Evolutionary conservation across 305 asterid species (phyloP).

Genomic region (Fraxinus latifolia): DNA sequence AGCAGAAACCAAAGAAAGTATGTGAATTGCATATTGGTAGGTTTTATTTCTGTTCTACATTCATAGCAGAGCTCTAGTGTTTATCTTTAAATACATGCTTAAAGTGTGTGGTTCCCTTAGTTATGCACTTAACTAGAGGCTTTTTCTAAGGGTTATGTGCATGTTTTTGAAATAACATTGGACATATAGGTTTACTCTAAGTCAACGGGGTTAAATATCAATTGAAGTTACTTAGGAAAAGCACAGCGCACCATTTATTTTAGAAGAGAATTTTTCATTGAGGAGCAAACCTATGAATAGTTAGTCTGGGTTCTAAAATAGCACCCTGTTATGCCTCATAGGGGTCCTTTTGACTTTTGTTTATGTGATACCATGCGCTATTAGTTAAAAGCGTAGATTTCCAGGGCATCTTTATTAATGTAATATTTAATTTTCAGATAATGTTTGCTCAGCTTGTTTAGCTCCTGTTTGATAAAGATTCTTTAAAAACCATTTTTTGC

Average conservation of each 20-base stretch:
- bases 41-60: background rate
- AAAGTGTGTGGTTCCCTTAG: background rate
- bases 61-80: background rate
- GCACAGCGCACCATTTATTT: background rate
- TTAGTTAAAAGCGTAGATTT: background rate
- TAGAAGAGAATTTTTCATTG: background rate
- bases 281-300: background rate
- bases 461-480: background rate
- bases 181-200: conserved; percentile 5
- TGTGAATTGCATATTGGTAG: background rate
- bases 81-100: background rate
- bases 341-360: background rate
- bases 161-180: background rate
- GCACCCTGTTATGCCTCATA: background rate
- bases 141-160: background rate
- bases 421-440: background rate
- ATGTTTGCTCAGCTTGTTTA: background rate
- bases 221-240: background rate
- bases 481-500: background rate
- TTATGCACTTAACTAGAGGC: background rate
- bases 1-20: background rate
- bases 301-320: background rate
- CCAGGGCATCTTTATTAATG: background rate
- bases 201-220: background rate
- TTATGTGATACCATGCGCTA: background rate